Percentiles rank a stretch among this genome's conserved stretches.
Evolutionary conservation across 139 green algal genomes (phyloP).

Genomic region (Pseudopediastrum boryanum): DNA sequence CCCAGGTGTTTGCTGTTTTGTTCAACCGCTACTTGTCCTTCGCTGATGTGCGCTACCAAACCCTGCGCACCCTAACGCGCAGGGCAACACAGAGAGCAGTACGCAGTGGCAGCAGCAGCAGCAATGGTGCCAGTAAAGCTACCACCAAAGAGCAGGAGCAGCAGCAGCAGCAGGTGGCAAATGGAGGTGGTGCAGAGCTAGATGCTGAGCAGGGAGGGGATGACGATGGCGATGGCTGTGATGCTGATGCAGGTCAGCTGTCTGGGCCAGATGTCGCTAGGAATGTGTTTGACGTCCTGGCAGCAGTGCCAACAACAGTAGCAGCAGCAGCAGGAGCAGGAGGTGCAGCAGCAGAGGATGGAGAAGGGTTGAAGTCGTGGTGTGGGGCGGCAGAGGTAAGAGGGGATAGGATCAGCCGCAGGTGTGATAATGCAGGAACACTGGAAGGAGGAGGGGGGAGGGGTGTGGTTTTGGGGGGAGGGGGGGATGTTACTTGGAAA

Average conservation of each 20-base stretch:
- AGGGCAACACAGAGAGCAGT: conserved; percentile 41
- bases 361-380: conserved; percentile 58
- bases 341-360: background rate
- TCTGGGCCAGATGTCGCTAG: background rate
- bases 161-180: background rate
- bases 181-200: conserved; percentile 11
- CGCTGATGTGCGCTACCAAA: conserved; percentile 75
- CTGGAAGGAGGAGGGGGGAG: background rate
- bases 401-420: background rate
- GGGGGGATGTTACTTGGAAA: background rate
- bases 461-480: background rate
- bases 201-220: conserved; percentile 2
- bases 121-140: conserved; percentile 15
- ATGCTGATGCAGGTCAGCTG: too few relatives aligned
- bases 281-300: conserved; percentile 18
- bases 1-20: conserved; percentile 56
- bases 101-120: conserved; percentile 8
- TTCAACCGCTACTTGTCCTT: conserved; percentile 55
- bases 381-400: conserved; percentile 69
- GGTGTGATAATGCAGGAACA: background rate
- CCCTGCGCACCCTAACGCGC: conserved; percentile 43
- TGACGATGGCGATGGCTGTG: too few relatives aligned
- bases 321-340: conserved; percentile 1
- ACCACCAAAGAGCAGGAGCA: background rate
- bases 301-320: conserved; percentile 10